Percentiles rank a stretch among this genome's conserved stretches.
Conservation (phyloP, 78 protist species). For the Dictyostelium brefeldianum region DNA sequence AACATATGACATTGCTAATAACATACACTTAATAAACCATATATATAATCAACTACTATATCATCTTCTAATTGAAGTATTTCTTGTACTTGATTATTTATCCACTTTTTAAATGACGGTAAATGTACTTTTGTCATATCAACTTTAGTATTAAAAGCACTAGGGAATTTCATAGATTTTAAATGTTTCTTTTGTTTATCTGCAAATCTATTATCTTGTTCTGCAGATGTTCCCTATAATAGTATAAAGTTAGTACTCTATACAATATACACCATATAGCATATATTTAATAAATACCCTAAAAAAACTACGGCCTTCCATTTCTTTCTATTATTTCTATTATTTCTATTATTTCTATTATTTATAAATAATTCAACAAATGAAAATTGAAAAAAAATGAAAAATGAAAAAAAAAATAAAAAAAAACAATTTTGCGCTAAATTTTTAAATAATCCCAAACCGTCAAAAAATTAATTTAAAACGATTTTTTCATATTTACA, state of each 20-base stretch:
- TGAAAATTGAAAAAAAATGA: background rate
- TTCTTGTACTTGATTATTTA: constrained; percentile 1
- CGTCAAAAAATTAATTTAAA: too few species aligned
- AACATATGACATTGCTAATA: background rate
- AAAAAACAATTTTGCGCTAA: background rate
- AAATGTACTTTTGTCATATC: constrained; percentile 59
- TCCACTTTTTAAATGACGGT: constrained; percentile 61
- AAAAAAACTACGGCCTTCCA: constrained; percentile 41
- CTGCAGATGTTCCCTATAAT: constrained; percentile 87
- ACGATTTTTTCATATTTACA: background rate
- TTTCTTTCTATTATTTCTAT: background rate
- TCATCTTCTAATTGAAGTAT: constrained; percentile 39
- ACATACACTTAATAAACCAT: constrained; percentile 38
- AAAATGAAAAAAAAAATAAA: background rate
- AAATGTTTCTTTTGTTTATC: constrained; percentile 89
- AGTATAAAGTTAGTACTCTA: too few species aligned
- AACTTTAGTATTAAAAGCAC: constrained; percentile 66
- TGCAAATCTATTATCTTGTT: constrained; percentile 88
- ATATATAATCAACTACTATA: constrained; percentile 16
- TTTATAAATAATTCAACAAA: background rate
- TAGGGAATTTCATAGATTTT: constrained; percentile 80
- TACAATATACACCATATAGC: too few species aligned
- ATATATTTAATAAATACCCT: background rate
- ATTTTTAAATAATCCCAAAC: too few species aligned
- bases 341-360: too few species aligned